Evolutionary conservation across 768 basidiomycete species (phyloP).

Genomic region (Lentinula sp.): DNA sequence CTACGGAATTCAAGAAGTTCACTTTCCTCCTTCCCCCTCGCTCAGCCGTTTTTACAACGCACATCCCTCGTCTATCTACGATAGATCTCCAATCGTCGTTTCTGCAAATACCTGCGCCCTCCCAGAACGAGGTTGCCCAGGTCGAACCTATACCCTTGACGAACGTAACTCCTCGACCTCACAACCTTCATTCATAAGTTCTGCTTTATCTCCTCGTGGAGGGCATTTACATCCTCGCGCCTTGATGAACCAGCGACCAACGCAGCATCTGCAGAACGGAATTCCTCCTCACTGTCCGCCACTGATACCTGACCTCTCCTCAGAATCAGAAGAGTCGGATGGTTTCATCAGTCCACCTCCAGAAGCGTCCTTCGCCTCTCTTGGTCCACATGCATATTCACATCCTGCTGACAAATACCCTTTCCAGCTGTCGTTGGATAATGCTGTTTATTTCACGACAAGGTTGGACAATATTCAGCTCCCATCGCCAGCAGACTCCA

Average conservation of each 20-base stretch:
- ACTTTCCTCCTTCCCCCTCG: slow-evolving; percentile 48
- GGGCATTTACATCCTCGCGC: slow-evolving; percentile 6
- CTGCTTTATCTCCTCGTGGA: neutral
- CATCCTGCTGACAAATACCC: slow-evolving; percentile 1
- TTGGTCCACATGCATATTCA: neutral
- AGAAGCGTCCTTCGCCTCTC: neutral
- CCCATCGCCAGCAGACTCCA: neutral
- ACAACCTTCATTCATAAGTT: neutral
- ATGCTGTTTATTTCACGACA: neutral
- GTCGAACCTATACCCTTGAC: slow-evolving; percentile 56
- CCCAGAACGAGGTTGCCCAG: slow-evolving; percentile 74
- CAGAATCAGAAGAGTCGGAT: slow-evolving; percentile 9
- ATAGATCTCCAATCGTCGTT: slow-evolving; percentile 76
- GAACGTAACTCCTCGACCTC: slow-evolving; percentile 16
- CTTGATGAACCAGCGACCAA: neutral
- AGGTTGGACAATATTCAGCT: neutral
- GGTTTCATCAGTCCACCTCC: slow-evolving; percentile 9
- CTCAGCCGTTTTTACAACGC: slow-evolving; percentile 44
- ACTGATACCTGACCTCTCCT: slow-evolving; percentile 7
- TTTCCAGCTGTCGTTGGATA: neutral
- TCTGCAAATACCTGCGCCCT: slow-evolving; percentile 67
- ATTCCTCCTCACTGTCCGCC: neutral
- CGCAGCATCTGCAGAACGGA: neutral
- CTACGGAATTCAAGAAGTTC: slow-evolving; percentile 31
- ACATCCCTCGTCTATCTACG: slow-evolving; percentile 58